phyloP scores from a whole-genome alignment of 176 grass and related monocot genomes.

The Saccharum spontaneum region DNA sequence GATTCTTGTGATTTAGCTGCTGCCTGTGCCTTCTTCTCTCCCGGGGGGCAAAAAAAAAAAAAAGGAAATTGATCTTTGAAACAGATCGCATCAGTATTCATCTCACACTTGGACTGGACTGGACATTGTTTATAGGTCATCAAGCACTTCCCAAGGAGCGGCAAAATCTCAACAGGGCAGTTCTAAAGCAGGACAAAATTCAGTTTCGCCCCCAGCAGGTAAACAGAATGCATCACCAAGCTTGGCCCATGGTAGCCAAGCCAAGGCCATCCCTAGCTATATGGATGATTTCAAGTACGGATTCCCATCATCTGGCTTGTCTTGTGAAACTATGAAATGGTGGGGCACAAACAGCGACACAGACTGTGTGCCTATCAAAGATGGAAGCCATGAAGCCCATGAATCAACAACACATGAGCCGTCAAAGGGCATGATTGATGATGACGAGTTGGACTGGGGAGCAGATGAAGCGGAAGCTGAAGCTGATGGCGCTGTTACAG shows the following conservation, averaged over 20 bases:
- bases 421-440: conserved; percentile 43
- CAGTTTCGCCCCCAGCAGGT: conserved; percentile 18
- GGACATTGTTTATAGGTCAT: conserved; percentile 32
- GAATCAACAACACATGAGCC: conserved; percentile 46
- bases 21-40: conserved; percentile 5
- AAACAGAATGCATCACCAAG: conserved; percentile 38
- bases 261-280: conserved; percentile 71
- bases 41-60: not conserved
- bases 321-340: conserved; percentile 67
- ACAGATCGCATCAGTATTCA: not conserved
- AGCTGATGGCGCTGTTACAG: conserved; percentile 14
- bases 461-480: conserved; percentile 42
- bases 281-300: conserved; percentile 94
- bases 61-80: not conserved
- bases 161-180: conserved; percentile 44
- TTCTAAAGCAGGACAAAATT: conserved; percentile 38
- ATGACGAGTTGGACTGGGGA: conserved; percentile 65
- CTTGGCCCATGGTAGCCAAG: conserved; percentile 51
- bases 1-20: conserved; percentile 16
- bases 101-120: conserved; percentile 37
- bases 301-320: conserved; percentile 70
- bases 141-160: conserved; percentile 36
- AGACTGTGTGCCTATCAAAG: conserved; percentile 41
- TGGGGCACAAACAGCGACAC: conserved; percentile 53
- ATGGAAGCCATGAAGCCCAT: conserved; percentile 26